Base-by-base conservation (phyloP, 2,329 filamentous ascomycete species). In the Fusarium mundagurra region DNA sequence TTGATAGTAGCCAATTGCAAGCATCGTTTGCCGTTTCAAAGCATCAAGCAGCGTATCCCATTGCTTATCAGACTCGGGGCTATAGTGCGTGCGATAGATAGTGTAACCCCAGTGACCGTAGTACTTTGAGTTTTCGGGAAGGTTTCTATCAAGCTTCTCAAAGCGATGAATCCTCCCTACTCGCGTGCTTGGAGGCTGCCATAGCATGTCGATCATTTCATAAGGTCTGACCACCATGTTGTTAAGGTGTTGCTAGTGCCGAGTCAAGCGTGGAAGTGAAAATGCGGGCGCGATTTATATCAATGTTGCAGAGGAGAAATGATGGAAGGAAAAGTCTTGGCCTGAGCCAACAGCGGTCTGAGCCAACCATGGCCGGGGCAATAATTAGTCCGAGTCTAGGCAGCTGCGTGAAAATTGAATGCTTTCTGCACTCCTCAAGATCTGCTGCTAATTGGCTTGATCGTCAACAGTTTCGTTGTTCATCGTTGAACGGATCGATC, bases 21-120 rank as follows among this genome's bases (percentile, higher is more conserved):
- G 31, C 36, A 3, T 27, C 1, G 45, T 61, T 11, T 54, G 59
- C 7, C 34, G 39, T 17, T 55, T 65, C 8, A 69, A 31, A 8
- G 39, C 34, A 3, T 43, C 27, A 1, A 69, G 43, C 5, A 73
- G 64, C 13, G 18, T 55, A 1, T 63, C 17, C 68, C 64, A 71
- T 36, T 55, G 6, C 29, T 66, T 18, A 2, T 73, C 47, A 2
- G 66, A 66, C 10, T 47, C 57, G 8, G 38, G 43, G 38, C 53
- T 20, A 17, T 73, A 72, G 34, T 69, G 50, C 2, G 58, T 69
- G 43, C 68, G 61, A 34, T 73, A 71, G 22, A 73, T 69, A 13
- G 61, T 47, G 29, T 65, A 71, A 8, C 68, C 71, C 61, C 68
- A 73, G 1, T 34, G 39, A 17, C 38, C 20, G 34, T 62, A 69